phyloP scores from a whole-genome alignment of 2,329 filamentous ascomycete species.

The Fusarium setosum region DNA sequence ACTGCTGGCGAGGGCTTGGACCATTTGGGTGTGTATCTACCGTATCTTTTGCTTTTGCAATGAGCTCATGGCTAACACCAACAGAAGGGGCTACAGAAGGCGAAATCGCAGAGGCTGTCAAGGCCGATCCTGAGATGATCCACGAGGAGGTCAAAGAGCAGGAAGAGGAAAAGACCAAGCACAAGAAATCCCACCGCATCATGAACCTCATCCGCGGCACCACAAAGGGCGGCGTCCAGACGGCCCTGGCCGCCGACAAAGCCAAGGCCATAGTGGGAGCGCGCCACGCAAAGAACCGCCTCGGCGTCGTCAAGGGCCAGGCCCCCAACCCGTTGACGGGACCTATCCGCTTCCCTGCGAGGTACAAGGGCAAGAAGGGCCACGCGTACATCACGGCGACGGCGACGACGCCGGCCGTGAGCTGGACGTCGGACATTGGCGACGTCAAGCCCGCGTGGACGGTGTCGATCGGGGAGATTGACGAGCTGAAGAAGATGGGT shows the following conservation, averaged over 20 bases:
- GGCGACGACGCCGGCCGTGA: slow-evolving; percentile 75
- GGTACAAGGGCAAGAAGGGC: slow-evolving; percentile 78
- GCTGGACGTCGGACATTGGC: slow-evolving; percentile 68
- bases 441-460: slow-evolving; percentile 74
- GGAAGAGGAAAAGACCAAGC: slow-evolving; percentile 58
- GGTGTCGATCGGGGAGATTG: slow-evolving; percentile 76
- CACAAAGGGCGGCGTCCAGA: slow-evolving; percentile 78
- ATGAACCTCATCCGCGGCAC: slow-evolving; percentile 75
- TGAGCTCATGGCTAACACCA: slow-evolving; percentile 30
- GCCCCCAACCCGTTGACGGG: slow-evolving; percentile 62
- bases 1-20: slow-evolving; percentile 54
- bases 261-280: slow-evolving; percentile 70
- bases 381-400: slow-evolving; percentile 76
- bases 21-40: slow-evolving; percentile 46
- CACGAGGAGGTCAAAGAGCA: slow-evolving; percentile 55
- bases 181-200: slow-evolving; percentile 58
- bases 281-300: slow-evolving; percentile 74
- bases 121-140: slow-evolving; percentile 53
- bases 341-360: slow-evolving; percentile 80
- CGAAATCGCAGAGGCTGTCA: slow-evolving; percentile 74
- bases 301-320: slow-evolving; percentile 71
- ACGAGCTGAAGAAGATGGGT: slow-evolving; percentile 81
- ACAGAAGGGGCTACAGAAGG: slow-evolving; percentile 62
- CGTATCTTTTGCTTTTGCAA: accelerated
- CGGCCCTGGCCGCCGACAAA: slow-evolving; percentile 77